Evolutionary conservation across 1,139 yeast genomes (phyloP).

Genomic region (Kurtzmaniella quercitrusa): DNA sequence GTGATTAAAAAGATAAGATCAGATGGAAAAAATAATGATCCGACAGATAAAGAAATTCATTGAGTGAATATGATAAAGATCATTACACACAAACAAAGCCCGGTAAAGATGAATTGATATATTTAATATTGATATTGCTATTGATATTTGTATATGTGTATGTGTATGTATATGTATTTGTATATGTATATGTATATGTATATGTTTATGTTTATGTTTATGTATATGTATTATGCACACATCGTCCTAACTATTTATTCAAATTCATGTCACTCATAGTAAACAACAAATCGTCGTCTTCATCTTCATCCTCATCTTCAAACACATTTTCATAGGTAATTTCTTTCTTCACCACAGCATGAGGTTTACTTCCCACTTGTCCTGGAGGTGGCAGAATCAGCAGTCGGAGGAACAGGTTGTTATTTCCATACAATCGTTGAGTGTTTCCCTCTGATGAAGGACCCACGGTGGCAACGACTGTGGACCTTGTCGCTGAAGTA

Average conservation of each 20-base stretch:
- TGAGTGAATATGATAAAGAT: too few relatives aligned
- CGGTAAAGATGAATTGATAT: too few relatives aligned
- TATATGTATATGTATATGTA: too few relatives aligned
- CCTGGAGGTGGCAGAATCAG: neutral
- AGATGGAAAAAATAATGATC: neutral
- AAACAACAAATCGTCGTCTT: constrained; percentile 77
- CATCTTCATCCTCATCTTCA: constrained; percentile 65
- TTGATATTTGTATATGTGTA: too few relatives aligned
- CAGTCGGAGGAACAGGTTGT: constrained; percentile 5
- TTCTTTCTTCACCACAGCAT: constrained; percentile 20
- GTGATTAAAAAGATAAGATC: neutral
- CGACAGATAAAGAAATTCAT: too few relatives aligned
- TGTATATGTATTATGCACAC: neutral
- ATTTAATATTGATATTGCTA: too few relatives aligned
- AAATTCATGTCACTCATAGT: constrained; percentile 88
- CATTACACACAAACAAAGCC: too few relatives aligned
- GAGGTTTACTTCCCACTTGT: constrained; percentile 30
- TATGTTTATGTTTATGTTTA: too few relatives aligned
- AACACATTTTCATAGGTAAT: constrained; percentile 48
- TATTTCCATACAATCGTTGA: constrained; percentile 1
- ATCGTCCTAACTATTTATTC: constrained; percentile 21
- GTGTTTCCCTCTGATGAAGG: neutral
- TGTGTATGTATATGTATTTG: too few relatives aligned
- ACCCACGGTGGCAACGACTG: neutral
- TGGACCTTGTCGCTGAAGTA: neutral